phyloP scores from a whole-genome alignment of 2,329 filamentous ascomycete genomes.

The Biscogniauxia mediterranea region DNA sequence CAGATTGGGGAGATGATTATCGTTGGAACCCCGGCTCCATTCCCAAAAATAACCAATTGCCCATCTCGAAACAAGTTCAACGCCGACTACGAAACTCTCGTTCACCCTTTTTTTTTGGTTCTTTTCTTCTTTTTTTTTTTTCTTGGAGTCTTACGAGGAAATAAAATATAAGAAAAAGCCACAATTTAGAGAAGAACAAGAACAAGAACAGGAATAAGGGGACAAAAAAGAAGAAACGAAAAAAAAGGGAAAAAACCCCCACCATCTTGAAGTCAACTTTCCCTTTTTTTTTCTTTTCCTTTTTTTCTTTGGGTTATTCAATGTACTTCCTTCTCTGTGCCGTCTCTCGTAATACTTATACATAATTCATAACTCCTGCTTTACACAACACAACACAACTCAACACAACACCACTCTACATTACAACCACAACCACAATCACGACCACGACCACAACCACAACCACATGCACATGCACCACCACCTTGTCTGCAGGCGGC shows the following conservation, averaged over 20 bases:
- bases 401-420: background rate
- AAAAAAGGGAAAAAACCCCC: background rate
- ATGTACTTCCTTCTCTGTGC: background rate
- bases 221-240: no score
- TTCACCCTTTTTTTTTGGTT: background rate
- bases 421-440: no score
- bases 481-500: constrained; percentile 5
- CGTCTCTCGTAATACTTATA: background rate
- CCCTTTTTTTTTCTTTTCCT: background rate
- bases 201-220: no score
- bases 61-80: background rate
- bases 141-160: no score
- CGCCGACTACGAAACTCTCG: background rate
- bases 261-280: background rate
- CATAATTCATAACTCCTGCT: no score
- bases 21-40: background rate
- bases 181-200: no score
- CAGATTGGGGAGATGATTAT: background rate
- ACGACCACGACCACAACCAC: background rate
- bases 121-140: no score
- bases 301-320: background rate
- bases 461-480: constrained; percentile 4
- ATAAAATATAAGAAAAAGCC: no score
- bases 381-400: background rate
- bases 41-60: background rate